A percentile compares a stretch with the other conserved stretches of the same genome.
Conservation (phyloP, 1,284 basidiomycete species). For the Cryptococcus sp. region DNA sequence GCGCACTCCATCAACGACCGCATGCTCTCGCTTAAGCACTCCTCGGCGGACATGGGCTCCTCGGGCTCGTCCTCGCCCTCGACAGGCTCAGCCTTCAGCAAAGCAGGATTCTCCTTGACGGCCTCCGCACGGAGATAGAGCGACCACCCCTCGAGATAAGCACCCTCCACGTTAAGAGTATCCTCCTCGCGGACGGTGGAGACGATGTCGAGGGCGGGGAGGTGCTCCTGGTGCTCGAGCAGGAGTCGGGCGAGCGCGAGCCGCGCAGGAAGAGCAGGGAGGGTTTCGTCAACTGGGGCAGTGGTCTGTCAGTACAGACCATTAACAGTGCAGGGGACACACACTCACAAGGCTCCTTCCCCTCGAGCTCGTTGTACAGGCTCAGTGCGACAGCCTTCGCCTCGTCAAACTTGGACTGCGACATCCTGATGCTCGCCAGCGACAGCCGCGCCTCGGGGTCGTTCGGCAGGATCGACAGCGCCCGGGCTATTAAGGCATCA, state of each 20-base stretch:
- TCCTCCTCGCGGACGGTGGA: slow-evolving; percentile 76
- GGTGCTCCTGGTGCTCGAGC: slow-evolving; percentile 70
- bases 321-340: no score
- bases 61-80: slow-evolving; percentile 41
- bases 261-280: slow-evolving; percentile 73
- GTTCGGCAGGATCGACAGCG: slow-evolving; percentile 68
- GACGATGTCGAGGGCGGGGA: slow-evolving; percentile 69
- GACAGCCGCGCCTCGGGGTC: slow-evolving; percentile 78
- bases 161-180: slow-evolving; percentile 84
- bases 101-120: slow-evolving; percentile 26
- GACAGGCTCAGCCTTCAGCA: slow-evolving; percentile 4
- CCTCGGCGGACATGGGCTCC: slow-evolving; percentile 66
- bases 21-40: slow-evolving; percentile 73
- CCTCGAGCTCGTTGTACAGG: slow-evolving; percentile 71
- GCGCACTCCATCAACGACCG: slow-evolving; percentile 78
- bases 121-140: slow-evolving; percentile 64
- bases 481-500: slow-evolving; percentile 68
- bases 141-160: slow-evolving; percentile 94
- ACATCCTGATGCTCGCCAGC: slow-evolving; percentile 83
- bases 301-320: background rate
- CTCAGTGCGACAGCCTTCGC: slow-evolving; percentile 66
- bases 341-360: slow-evolving; percentile 63
- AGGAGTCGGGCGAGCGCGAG: slow-evolving; percentile 76
- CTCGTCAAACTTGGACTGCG: slow-evolving; percentile 77
- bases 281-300: slow-evolving; percentile 59